These are phyloP conservation scores for Glycine soja DNA, from an alignment of 306 rosid species.

Conservation along the genomic window DNA sequence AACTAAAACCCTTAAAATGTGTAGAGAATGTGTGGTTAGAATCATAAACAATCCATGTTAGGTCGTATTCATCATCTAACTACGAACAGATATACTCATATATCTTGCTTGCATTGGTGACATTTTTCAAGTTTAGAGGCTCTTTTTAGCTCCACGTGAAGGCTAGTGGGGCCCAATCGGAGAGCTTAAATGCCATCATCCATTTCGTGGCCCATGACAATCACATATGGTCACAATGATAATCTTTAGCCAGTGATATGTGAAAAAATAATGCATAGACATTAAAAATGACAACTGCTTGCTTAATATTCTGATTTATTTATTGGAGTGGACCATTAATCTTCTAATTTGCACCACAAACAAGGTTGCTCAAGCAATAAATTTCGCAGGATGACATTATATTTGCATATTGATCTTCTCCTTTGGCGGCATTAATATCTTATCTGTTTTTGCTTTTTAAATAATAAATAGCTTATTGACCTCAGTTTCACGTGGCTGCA, in stretches of 20 bases:
- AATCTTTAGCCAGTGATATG: slow-evolving; percentile 26
- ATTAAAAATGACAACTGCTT: slow-evolving; percentile 43
- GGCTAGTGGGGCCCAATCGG: slow-evolving; percentile 8
- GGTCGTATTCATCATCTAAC: background rate
- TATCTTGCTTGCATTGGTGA: background rate
- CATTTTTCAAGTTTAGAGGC: slow-evolving; percentile 30
- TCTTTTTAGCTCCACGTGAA: slow-evolving; percentile 30
- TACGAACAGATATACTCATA: too few relatives aligned
- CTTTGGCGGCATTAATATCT: slow-evolving; percentile 46
- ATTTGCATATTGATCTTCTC: slow-evolving; percentile 6
- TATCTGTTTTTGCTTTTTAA: slow-evolving; percentile 39
- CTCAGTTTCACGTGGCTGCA: slow-evolving; percentile 42
- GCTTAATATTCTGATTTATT: slow-evolving; percentile 33
- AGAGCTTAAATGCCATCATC: slow-evolving; percentile 30
- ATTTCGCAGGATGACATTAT: slow-evolving; percentile 9
- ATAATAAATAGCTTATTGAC: slow-evolving; percentile 39
- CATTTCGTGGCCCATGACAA: slow-evolving; percentile 42
- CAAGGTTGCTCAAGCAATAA: slow-evolving; percentile 42
- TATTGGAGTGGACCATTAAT: slow-evolving; percentile 36
- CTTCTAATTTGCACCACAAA: slow-evolving; percentile 49
- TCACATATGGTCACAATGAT: slow-evolving; percentile 33
- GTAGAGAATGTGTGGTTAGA: background rate
- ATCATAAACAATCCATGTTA: background rate
- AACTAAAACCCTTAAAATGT: background rate
- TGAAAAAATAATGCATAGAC: slow-evolving; percentile 11